A percentile compares a stretch with the other conserved stretches of the same genome.
Evolutionary conservation across 2,329 filamentous ascomycete genomes (phyloP).

Genomic region (Cadophora sp.): DNA sequence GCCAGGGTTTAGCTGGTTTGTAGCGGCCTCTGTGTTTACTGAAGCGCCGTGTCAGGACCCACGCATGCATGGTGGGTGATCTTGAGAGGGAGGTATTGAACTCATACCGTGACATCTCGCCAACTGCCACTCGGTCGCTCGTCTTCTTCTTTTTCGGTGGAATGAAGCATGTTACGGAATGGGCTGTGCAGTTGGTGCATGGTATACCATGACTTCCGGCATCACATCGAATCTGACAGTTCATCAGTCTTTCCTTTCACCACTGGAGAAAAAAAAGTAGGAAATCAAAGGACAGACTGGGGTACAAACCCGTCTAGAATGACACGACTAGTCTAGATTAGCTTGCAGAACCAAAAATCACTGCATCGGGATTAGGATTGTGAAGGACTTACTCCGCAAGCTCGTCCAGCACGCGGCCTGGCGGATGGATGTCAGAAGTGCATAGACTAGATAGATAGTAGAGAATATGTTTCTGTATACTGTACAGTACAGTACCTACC

Average conservation of each 20-base stretch:
- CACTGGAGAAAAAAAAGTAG: not conserved
- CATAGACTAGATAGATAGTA: no score
- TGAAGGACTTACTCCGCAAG: not conserved
- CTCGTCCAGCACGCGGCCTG: not conserved
- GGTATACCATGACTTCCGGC: conserved; percentile 5
- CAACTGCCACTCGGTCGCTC: not conserved
- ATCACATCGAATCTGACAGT: not conserved
- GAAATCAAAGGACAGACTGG: not conserved
- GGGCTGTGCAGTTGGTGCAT: not conserved
- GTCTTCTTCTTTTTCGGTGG: conserved; percentile 6
- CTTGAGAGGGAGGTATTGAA: not conserved
- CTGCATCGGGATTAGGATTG: not conserved
- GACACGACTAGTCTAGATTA: not conserved
- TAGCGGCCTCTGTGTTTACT: conserved; percentile 5
- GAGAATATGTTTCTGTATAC: no score
- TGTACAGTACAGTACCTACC: not conserved
- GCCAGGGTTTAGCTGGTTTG: not conserved
- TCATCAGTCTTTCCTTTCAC: not conserved
- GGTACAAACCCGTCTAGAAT: conserved; percentile 6
- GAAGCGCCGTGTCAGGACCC: not conserved
- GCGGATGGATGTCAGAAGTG: not conserved
- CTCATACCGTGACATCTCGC: not conserved
- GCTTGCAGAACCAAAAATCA: not conserved
- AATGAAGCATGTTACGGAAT: conserved; percentile 1
- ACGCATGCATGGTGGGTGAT: no score